phyloP scores from a whole-genome alignment of 768 basidiomycete genomes.

The Porpolomopsis calyptriformis region DNA sequence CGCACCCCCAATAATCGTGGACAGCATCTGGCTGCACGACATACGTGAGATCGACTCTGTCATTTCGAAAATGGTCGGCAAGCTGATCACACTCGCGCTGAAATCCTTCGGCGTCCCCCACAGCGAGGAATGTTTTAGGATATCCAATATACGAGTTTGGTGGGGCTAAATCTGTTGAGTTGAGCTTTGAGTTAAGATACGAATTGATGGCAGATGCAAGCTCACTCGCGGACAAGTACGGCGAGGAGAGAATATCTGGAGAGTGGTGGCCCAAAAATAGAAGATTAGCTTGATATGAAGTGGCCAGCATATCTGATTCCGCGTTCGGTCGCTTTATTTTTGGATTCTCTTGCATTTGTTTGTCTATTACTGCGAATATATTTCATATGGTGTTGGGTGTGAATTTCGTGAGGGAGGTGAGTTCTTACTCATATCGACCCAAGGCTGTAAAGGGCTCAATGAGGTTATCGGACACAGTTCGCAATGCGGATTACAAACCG shows the following conservation, averaged over 20 bases:
- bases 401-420: not conserved
- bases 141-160: conserved; percentile 12
- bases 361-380: conserved; percentile 9
- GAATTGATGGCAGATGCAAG: not conserved
- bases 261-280: conserved; percentile 14
- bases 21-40: conserved; percentile 17
- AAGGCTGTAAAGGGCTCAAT: conserved; percentile 9
- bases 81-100: conserved; percentile 14
- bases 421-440: conserved; percentile 14
- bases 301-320: conserved; percentile 12
- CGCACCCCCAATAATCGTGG: conserved; percentile 15
- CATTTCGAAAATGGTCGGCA: conserved; percentile 9
- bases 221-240: conserved; percentile 14
- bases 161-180: conserved; percentile 11
- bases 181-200: not conserved
- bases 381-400: not conserved
- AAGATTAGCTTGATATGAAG: conserved; percentile 12
- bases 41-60: conserved; percentile 15
- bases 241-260: conserved; percentile 8
- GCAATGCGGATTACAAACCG: conserved; percentile 7
- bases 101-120: conserved; percentile 15
- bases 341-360: conserved; percentile 7
- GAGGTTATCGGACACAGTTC: not conserved
- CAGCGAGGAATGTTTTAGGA: conserved; percentile 14
- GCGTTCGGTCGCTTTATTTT: conserved; percentile 10